Base-by-base conservation (phyloP, 306 rosid species). In the Vigna hirtella region DNA sequence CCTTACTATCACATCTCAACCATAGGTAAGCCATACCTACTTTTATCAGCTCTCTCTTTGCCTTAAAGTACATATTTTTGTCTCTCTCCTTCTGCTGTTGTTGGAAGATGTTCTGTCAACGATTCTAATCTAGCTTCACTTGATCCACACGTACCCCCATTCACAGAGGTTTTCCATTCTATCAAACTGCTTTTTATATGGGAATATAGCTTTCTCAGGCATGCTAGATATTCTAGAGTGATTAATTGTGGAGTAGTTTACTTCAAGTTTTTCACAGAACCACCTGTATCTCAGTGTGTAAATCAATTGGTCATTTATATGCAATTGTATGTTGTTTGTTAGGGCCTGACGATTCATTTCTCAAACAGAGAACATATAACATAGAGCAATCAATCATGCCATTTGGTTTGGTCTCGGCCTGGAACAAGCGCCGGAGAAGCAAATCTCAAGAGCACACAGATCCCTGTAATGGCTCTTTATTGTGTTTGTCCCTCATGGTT, bases 341-440 rank as follows among this genome's bases (percentile, higher is more conserved):
- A 73, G 66, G 62, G 65, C 71, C 87, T 77, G 76, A 71, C 83
- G 62, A 74, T 83, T 80, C 76, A 66, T 56, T 52, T 80, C 65
- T 24, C 65, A 73, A 67, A 80, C 63, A 32, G 18, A 73, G 17
- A 71, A 68, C 42, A 73, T 36, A 68, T 18, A 72, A 77, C 77
- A 71, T 89, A 75, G 75, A 66, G 26, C 14, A 59, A 8, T 64
- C 77, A 82, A 73, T 70, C 72, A 93, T 95, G 98, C 91, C 97
- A 43, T 95, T 95, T 80, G 89, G 96, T 77, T 87, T 95, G 77
- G 91, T 95, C 76, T 88, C 98, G 5, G 99, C 99, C 0, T 95
- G 98, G 99, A 93, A 91, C 84, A 95, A 95, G 86, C 92, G 99
- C 66, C 85, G 98, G 17, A 87, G 96, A 86, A 87, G 91, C 85